Evolutionary conservation across 805 yeast genomes (phyloP).

Genomic region (Wickerhamiella sergipiensis): DNA sequence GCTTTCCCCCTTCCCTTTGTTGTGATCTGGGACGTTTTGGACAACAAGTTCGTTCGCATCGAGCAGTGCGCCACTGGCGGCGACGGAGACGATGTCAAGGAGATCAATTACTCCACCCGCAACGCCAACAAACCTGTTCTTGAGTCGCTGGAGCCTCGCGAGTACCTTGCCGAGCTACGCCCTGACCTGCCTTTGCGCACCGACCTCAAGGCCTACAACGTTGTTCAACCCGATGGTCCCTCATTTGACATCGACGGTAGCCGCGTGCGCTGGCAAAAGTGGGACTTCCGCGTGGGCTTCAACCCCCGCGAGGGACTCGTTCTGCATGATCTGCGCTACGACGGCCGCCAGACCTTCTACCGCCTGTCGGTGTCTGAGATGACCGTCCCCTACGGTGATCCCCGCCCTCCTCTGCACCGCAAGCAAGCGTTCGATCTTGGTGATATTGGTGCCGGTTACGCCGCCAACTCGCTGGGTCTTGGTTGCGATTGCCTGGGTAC

Average conservation of each 20-base stretch:
- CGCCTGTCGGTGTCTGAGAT: slow-evolving; percentile 63
- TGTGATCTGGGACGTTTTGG: slow-evolving; percentile 54
- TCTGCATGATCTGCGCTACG: slow-evolving; percentile 55
- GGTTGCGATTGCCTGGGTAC: slow-evolving; percentile 80
- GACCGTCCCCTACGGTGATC: slow-evolving; percentile 82
- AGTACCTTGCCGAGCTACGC: slow-evolving; percentile 59
- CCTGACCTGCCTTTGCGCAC: slow-evolving; percentile 41
- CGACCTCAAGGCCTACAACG: slow-evolving; percentile 54
- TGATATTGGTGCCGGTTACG: slow-evolving; percentile 68
- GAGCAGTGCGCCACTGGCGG: slow-evolving; percentile 61
- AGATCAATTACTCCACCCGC: slow-evolving; percentile 39
- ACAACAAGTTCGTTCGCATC: slow-evolving; percentile 51
- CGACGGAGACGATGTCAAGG: slow-evolving; percentile 49
- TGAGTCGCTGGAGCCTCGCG: slow-evolving; percentile 47
- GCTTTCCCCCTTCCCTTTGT: slow-evolving; percentile 62
- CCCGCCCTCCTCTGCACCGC: slow-evolving; percentile 70
- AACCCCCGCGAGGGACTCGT: slow-evolving; percentile 72
- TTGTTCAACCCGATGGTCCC: slow-evolving; percentile 84
- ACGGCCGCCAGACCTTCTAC: slow-evolving; percentile 66
- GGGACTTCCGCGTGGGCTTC: slow-evolving; percentile 62
- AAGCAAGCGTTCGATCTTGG: slow-evolving; percentile 80
- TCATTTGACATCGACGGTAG: slow-evolving; percentile 48
- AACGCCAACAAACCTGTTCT: slow-evolving; percentile 41
- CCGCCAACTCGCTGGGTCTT: slow-evolving; percentile 50
- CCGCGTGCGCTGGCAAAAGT: slow-evolving; percentile 65